Conservation (phyloP, 2,329 filamentous ascomycete genomes). For the Fusarium sp. region DNA sequence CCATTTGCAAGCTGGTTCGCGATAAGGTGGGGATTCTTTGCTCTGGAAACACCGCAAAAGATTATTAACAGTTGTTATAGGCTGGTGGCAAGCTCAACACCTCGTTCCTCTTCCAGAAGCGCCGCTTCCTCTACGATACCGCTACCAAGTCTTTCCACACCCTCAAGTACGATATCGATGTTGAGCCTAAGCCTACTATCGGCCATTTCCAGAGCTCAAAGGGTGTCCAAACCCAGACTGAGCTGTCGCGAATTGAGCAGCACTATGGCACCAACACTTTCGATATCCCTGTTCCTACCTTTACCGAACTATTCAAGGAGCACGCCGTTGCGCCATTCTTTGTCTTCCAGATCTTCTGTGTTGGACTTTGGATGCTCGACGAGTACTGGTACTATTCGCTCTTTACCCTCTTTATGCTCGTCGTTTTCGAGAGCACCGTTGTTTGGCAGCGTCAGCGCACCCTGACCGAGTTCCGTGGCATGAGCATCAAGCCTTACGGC, state of each 20-base stretch:
- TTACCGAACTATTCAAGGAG: slow-evolving; percentile 96
- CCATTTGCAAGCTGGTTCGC: slow-evolving; percentile 84
- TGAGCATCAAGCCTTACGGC: slow-evolving; percentile 99
- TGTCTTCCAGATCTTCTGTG: slow-evolving; percentile 98
- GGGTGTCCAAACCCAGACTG: slow-evolving; percentile 78
- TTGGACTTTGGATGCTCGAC: slow-evolving; percentile 97
- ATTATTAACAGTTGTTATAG: slow-evolving; percentile 52
- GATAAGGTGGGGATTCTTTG: slow-evolving; percentile 67
- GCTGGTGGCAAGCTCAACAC: slow-evolving; percentile 78
- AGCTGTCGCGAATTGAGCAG: slow-evolving; percentile 83
- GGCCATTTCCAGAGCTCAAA: slow-evolving; percentile 81
- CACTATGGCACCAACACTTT: slow-evolving; percentile 97
- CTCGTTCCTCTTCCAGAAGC: slow-evolving; percentile 98
- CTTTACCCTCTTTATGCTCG: slow-evolving; percentile 98
- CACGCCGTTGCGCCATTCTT: slow-evolving; percentile 99
- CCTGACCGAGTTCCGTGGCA: slow-evolving; percentile 94
- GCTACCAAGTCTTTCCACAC: slow-evolving; percentile 81
- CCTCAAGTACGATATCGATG: slow-evolving; percentile 84
- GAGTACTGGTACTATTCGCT: slow-evolving; percentile 99
- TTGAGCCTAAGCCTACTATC: slow-evolving; percentile 83
- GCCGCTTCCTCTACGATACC: slow-evolving; percentile 87
- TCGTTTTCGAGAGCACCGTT: slow-evolving; percentile 96
- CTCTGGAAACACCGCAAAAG: slow-evolving; percentile 9
- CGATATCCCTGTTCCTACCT: slow-evolving; percentile 96
- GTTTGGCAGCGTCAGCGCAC: slow-evolving; percentile 99